Evolutionary conservation across 306 rosid species (phyloP), one percentile per base, ranked within the genome.

Genomic region (Cucumis hystrix): DNA sequence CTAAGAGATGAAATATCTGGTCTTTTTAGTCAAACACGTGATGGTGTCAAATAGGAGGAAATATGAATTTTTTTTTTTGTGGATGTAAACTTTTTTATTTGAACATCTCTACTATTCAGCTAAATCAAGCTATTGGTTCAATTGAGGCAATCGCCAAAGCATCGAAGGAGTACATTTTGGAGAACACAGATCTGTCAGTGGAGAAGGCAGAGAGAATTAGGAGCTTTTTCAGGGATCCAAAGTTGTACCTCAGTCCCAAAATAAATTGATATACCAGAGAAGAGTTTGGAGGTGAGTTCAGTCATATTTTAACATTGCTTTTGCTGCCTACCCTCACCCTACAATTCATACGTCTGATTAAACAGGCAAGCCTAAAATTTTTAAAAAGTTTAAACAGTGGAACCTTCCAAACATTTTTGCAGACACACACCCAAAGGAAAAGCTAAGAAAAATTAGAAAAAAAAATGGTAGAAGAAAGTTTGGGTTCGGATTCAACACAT

Each of bases 51-150:
- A 16, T 16, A 60, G 39, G 30, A 4, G 17, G 65, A 4, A 62
- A 64, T 8, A 8, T 37, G 49, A 8, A 8, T 41, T 8, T 41
- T 2, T 9, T 6, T 39, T 6, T 39, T 6, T 7, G 21, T 65
- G 13, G 54, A n/a, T 20, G 54, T 16, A 65, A 37, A 55, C 17
- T 41, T 39, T 65, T 35, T 67, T 67, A 10, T 40, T 41, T 39
- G 54, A 41, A 49, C 40, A 70, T 23, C 75, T 28, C 75, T 14
- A 37, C 58, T 87, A 30, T 80, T 68, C 81, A 91, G 98, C 95
- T 94, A 61, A 83, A 82, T 82, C 98, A 94, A 83, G 93, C 97
- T 54, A 80, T 94, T 52, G 98, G 98, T 58, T 91, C 97, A 75
- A 85, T 94, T 77, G 95, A 90, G 87, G 96, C 90, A 78, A 87